Evolutionary conservation across 1,139 yeast species (phyloP).

Genomic region (Candida sp.): DNA sequence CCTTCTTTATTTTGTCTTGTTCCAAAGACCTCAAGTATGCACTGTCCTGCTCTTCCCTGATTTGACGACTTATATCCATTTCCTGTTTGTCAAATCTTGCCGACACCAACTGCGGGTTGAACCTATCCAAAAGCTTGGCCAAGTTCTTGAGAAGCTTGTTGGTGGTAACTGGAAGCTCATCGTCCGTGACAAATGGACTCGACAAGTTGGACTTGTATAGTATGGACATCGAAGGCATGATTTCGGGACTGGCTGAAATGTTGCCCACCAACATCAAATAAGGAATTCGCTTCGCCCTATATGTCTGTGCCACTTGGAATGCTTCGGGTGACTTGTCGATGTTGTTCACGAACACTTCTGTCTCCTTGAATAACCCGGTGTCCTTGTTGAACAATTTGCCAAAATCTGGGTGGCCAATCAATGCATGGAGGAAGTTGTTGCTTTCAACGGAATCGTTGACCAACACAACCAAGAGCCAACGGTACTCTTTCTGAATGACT

Average conservation of each 20-base stretch:
- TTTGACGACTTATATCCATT: slow-evolving; percentile 50
- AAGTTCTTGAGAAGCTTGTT: slow-evolving; percentile 38
- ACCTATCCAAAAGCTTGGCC: slow-evolving; percentile 38
- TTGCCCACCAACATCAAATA: slow-evolving; percentile 51
- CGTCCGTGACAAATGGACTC: slow-evolving; percentile 22
- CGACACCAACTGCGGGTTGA: slow-evolving; percentile 56
- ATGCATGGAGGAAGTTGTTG: slow-evolving; percentile 26
- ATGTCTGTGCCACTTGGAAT: slow-evolving; percentile 51
- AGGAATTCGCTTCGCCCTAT: slow-evolving; percentile 45
- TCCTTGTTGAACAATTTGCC: slow-evolving; percentile 34
- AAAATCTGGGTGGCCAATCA: slow-evolving; percentile 33
- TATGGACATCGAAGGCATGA: slow-evolving; percentile 58
- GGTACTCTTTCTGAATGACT: slow-evolving; percentile 39
- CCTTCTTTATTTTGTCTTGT: slow-evolving; percentile 44
- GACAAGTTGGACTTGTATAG: slow-evolving; percentile 45
- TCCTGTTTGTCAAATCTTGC: slow-evolving; percentile 57
- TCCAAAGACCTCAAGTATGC: slow-evolving; percentile 57
- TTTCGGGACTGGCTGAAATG: slow-evolving; percentile 51
- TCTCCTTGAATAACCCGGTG: slow-evolving; percentile 39
- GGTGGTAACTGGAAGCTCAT: slow-evolving; percentile 21
- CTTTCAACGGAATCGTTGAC: slow-evolving; percentile 37
- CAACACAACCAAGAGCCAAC: slow-evolving; percentile 50
- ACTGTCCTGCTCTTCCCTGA: slow-evolving; percentile 61
- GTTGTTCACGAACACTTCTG: slow-evolving; percentile 45
- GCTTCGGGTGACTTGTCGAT: slow-evolving; percentile 50